phyloP scores from a whole-genome alignment of 306 rosid species.

The Cucumis sativus region Cucumber_9930_V3 NC_026656.2:2330501-2331000 shows the following conservation, averaged over 20 bases:
- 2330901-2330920: conserved; percentile 31
- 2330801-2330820: not conserved
- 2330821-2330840: conserved; percentile 4
- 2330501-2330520: not conserved
- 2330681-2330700: not conserved
- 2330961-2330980: not conserved
- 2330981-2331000: not conserved
- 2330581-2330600: not conserved
- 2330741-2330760: not conserved
- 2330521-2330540: not conserved
- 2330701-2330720: not conserved
- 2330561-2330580: not conserved
- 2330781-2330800: not conserved
- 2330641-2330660: not conserved
- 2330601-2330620: not conserved
- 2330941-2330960: not conserved
- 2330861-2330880: conserved; percentile 60
- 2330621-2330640: not conserved
- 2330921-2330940: not conserved
- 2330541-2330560: not conserved
- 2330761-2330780: not conserved
- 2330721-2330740: not conserved
- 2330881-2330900: conserved; percentile 63
- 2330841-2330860: conserved; percentile 77
- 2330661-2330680: not conserved